These are phyloP conservation scores for Aspergillus pseudonomiae DNA, from an alignment of 2,329 filamentous ascomycete species.

Conservation along the genomic window DNA sequence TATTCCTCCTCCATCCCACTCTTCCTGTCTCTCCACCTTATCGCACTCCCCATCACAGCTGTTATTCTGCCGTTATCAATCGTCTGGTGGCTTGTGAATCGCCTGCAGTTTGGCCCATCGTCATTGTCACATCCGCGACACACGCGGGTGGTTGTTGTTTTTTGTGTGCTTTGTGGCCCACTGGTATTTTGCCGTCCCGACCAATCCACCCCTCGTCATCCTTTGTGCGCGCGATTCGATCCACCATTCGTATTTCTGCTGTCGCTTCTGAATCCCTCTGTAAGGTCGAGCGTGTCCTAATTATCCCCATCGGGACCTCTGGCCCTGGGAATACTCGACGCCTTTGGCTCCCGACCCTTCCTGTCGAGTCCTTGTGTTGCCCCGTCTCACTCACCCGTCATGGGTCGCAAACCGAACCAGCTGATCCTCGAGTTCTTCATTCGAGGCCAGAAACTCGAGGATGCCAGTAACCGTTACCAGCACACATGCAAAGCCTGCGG, in stretches of 20 bases:
- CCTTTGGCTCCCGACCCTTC: constrained; percentile 5
- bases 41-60: constrained; percentile 7
- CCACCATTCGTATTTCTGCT: background rate
- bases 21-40: constrained; percentile 12
- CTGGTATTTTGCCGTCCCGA: constrained; percentile 9
- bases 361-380: constrained; percentile 17
- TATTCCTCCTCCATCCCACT: constrained; percentile 26
- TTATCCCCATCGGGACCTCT: background rate
- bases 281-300: background rate
- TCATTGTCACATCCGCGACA: background rate
- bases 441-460: constrained; percentile 80
- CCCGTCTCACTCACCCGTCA: constrained; percentile 14
- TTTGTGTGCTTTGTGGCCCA: constrained; percentile 6
- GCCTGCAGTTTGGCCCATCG: background rate
- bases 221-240: constrained; percentile 5
- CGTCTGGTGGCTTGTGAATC: background rate
- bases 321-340: constrained; percentile 3
- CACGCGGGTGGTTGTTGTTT: background rate
- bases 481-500: constrained; percentile 89
- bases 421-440: constrained; percentile 88
- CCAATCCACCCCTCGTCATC: constrained; percentile 9
- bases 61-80: background rate
- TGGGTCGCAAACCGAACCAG: constrained; percentile 83
- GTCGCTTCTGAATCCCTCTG: background rate
- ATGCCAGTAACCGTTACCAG: constrained; percentile 88